Evolutionary conservation across 73 alveolate species (phyloP).

Genomic region (Paramecium sexaurelia): DNA sequence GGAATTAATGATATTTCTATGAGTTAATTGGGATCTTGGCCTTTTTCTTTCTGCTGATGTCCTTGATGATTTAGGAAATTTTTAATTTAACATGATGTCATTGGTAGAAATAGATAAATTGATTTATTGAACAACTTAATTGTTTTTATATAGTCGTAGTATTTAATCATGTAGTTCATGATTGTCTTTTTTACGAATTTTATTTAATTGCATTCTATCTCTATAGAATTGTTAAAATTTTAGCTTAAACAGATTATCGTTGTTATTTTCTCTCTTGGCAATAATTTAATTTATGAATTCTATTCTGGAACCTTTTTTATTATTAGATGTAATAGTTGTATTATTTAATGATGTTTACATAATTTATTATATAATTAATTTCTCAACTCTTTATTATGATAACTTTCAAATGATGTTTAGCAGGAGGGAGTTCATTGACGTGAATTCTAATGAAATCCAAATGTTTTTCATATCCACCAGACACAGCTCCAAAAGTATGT

Average conservation of each 20-base stretch:
- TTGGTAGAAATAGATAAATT: background rate
- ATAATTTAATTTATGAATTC: background rate
- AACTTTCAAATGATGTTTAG: slow-evolving; percentile 13
- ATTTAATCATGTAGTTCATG: slow-evolving; percentile 15
- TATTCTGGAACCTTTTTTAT: background rate
- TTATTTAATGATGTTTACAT: background rate
- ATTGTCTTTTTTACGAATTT: background rate
- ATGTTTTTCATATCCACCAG: slow-evolving; percentile 46
- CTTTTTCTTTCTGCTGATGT: background rate
- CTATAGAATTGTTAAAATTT: background rate
- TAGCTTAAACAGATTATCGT: background rate
- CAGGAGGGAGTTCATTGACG: background rate
- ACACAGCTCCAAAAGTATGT: slow-evolving; percentile 53
- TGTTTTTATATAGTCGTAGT: background rate
- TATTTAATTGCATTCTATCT: slow-evolving; percentile 6
- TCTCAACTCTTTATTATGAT: background rate
- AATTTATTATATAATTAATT: background rate
- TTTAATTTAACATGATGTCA: background rate
- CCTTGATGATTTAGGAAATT: background rate
- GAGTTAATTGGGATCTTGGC: background rate
- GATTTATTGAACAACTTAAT: background rate
- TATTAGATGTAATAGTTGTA: background rate
- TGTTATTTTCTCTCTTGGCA: background rate
- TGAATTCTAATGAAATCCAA: background rate
- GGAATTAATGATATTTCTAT: background rate